Percentiles rank a stretch among this genome's conserved stretches.
phyloP scores from a whole-genome alignment of 192 early-diverging fungal species.

The Geranomyces michiganensis region DNA sequence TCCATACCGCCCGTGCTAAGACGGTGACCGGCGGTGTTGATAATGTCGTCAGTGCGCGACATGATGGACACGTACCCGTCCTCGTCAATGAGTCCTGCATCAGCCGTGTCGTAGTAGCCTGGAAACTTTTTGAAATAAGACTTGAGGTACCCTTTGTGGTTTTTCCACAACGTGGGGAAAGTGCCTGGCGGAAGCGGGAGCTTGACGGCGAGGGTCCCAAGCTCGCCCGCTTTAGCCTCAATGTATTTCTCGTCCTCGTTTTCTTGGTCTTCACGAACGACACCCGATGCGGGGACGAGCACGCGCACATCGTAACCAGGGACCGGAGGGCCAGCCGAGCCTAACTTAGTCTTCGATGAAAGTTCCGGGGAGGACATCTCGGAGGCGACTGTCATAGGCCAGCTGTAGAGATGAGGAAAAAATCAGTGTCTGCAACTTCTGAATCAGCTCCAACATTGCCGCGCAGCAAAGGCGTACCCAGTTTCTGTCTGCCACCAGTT shows the following conservation, averaged over 20 bases:
- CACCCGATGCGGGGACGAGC: conserved; percentile 27
- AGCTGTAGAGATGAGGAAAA: conserved; percentile 38
- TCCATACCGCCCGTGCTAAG: conserved; percentile 79
- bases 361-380: conserved; percentile 31
- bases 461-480: conserved; percentile 23
- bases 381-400: conserved; percentile 76
- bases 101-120: conserved; percentile 82
- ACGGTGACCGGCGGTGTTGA: conserved; percentile 88
- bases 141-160: conserved; percentile 68
- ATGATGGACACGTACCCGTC: conserved; percentile 53
- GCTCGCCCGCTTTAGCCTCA: conserved; percentile 57
- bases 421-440: not conserved
- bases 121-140: conserved; percentile 77
- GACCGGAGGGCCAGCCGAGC: conserved; percentile 77
- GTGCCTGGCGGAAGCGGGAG: conserved; percentile 80
- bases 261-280: conserved; percentile 13
- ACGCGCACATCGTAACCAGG: conserved; percentile 78
- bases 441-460: not conserved
- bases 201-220: conserved; percentile 78
- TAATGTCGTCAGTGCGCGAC: conserved; percentile 58
- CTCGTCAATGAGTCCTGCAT: conserved; percentile 77
- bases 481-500: conserved; percentile 92
- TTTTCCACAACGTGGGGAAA: conserved; percentile 79
- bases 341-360: conserved; percentile 47
- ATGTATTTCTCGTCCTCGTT: conserved; percentile 28